These are phyloP conservation scores for Tillandsia fasciculata DNA, from an alignment of 176 grass and related monocot genomes.

Conservation along the genomic window DNA sequence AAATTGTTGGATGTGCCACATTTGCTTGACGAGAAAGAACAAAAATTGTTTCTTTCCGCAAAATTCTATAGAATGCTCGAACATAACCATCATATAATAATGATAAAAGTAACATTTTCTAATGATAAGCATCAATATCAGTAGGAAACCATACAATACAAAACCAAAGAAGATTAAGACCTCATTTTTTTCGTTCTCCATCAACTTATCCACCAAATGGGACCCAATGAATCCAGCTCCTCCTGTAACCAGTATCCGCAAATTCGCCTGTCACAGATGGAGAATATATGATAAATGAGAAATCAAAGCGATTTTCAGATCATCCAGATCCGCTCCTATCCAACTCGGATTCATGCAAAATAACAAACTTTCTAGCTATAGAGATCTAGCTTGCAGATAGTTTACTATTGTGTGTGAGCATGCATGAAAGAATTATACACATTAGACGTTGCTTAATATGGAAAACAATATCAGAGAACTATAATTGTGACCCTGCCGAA, in stretches of 20 bases:
- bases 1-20: too few relatives aligned
- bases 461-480: slow-evolving; percentile 13
- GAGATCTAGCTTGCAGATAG: background rate
- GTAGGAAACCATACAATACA: background rate
- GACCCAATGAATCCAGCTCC: slow-evolving; percentile 99
- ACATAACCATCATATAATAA: background rate
- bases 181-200: slow-evolving; percentile 99
- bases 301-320: background rate
- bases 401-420: background rate
- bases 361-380: background rate
- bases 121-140: background rate
- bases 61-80: too few relatives aligned
- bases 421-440: background rate
- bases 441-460: background rate
- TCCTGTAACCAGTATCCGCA: slow-evolving; percentile 91
- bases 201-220: slow-evolving; percentile 95
- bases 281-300: slow-evolving; percentile 6
- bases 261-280: slow-evolving; percentile 51
- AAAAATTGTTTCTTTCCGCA: too few relatives aligned
- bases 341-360: background rate
- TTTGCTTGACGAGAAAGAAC: too few relatives aligned
- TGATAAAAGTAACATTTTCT: slow-evolving; percentile 13
- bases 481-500: slow-evolving; percentile 2
- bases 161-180: slow-evolving; percentile 33
- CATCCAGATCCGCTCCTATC: background rate